Base-by-base conservation (phyloP, 2,329 filamentous ascomycete genomes). In the Clarireedia monteithiana region DNA sequence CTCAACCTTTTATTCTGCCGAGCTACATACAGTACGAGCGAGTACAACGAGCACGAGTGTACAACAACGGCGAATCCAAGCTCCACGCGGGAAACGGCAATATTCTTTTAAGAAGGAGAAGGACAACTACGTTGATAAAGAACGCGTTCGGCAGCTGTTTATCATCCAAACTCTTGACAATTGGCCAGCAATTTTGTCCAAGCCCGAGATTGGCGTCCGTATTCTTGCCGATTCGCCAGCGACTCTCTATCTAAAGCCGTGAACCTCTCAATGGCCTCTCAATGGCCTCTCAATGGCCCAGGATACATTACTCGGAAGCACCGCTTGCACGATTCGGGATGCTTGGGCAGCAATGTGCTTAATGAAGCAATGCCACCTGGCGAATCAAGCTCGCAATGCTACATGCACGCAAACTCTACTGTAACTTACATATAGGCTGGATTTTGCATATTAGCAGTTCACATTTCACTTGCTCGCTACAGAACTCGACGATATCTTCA, bases 321-420 rank as follows among this genome's bases (percentile, higher is more conserved):
- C 20, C 36, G 26, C 26, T 36, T 50, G 38, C 26, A 38, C 39
- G 14, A 3, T 24, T 47, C 14, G 44, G 24, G 30, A 27, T 20
- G 40, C 26, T 55, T 55, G 53, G 47, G 47, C 53, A 50, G 5
- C 27, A 50, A 44, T 50, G 10, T 50, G 39, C 47, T 55, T 27
- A 36, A 38, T 6, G 26, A 3, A 15, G 23, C 38, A 10, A 23
- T 23, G 24, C 15, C 15, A 12, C 34, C 42, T 50, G 53, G 20
- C n/a, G 36, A 55, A 14, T 26, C 17, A 24, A 26, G 26, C n/a
- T 48, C 20, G 6, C 5, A 3, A 38, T 55, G 10, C 40, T 44
- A 44, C 40, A 9, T 34, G 30, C 30, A 9, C 9, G 9, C 30
- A 34, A 14, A 34, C 30, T 34, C 40, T 42, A 17, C 12, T 20